Base-by-base conservation (phyloP, 352 stramenopile genomes). In the Globisporangium acanthophoron region DNA sequence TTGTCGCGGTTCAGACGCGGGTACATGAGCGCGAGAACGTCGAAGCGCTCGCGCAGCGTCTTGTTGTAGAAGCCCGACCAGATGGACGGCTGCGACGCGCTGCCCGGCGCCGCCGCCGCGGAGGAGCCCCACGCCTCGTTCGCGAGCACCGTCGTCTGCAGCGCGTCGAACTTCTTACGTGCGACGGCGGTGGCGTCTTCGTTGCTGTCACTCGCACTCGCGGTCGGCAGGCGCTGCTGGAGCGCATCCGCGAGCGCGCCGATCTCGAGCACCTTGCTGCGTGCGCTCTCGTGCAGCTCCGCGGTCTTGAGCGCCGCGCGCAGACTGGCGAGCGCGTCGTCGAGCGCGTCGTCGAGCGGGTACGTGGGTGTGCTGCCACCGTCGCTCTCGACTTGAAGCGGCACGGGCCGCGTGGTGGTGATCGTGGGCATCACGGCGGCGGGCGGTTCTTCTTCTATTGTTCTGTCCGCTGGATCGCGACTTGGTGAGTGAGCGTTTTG, bases 11-110 rank as follows among this genome's bases (percentile, higher is more conserved):
- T 71, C 39, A 92, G 67, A 9, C 71, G 69, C 49, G 85, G 85
- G 58, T 90, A 91, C 80, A 94, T 91, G 63, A 92, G 76, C 64
- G 79, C 72, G n/a, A 94, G 72, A 66, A 94, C 79, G 58, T 94
- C 85, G 15, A 77, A 80, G 55, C 85, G 80, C 54, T 94, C 85
- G 7, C 81, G 82, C 52, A 92, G 65, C 47, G 85, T 94, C 73
- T 94, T 94, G 74, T 90, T 94, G 71, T 94, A 94, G 49, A 94
- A 94, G 3, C 85, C 85, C 13, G 85, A 94, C 85, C 85, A 94
- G 29, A 94, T 68, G 3, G 80, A 91, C 52, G 82, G 85, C 71
- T 94, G 85, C 29, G 62, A 74, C 40, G 64, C 58, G 44, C 39
- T 52, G 13, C 63, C 57, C 5, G 63, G 52, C 12, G 51, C 43